Percentiles rank a stretch among this genome's conserved stretches.
These are phyloP conservation scores for Leccinellum luteum DNA, from an alignment of 768 basidiomycete species.

Conservation along the genomic window DNA sequence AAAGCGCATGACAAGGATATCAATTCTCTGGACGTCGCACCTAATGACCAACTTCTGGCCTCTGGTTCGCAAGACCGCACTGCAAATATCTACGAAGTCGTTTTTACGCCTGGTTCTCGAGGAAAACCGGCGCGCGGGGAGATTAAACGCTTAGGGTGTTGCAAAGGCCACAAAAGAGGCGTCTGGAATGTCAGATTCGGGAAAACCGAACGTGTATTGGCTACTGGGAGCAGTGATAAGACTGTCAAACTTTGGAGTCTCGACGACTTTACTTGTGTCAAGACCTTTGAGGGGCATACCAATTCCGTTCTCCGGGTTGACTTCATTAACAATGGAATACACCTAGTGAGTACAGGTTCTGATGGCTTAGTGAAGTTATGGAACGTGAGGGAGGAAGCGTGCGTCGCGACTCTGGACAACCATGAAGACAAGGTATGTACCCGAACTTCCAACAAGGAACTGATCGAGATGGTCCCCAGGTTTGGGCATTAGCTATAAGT, in stretches of 20 bases:
- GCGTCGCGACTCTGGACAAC: slow-evolving; percentile 86
- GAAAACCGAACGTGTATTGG: slow-evolving; percentile 76
- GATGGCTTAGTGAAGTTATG: slow-evolving; percentile 97
- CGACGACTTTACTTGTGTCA: slow-evolving; percentile 89
- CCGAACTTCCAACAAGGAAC: background rate
- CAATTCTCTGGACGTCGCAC: slow-evolving; percentile 91
- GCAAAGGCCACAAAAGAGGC: slow-evolving; percentile 95
- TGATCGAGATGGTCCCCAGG: slow-evolving; percentile 43
- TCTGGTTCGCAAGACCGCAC: slow-evolving; percentile 97
- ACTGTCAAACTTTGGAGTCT: slow-evolving; percentile 93
- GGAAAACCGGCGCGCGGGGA: slow-evolving; percentile 57
- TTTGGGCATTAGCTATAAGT: slow-evolving; percentile 93
- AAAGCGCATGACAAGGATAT: slow-evolving; percentile 99
- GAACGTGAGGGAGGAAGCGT: slow-evolving; percentile 88
- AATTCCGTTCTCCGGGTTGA: slow-evolving; percentile 95
- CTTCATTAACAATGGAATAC: slow-evolving; percentile 79
- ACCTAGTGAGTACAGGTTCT: slow-evolving; percentile 86
- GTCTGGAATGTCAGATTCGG: slow-evolving; percentile 95
- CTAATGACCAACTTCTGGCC: slow-evolving; percentile 82
- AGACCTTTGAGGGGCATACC: slow-evolving; percentile 98
- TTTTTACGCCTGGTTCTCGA: slow-evolving; percentile 44
- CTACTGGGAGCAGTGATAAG: slow-evolving; percentile 94
- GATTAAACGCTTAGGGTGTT: slow-evolving; percentile 76
- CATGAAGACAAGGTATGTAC: slow-evolving; percentile 89
- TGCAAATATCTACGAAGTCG: slow-evolving; percentile 84